Percentiles rank a stretch among this genome's conserved stretches.
Conservation (phyloP, 2,329 filamentous ascomycete species). For the Aspergillus transmontanensis region DNA sequence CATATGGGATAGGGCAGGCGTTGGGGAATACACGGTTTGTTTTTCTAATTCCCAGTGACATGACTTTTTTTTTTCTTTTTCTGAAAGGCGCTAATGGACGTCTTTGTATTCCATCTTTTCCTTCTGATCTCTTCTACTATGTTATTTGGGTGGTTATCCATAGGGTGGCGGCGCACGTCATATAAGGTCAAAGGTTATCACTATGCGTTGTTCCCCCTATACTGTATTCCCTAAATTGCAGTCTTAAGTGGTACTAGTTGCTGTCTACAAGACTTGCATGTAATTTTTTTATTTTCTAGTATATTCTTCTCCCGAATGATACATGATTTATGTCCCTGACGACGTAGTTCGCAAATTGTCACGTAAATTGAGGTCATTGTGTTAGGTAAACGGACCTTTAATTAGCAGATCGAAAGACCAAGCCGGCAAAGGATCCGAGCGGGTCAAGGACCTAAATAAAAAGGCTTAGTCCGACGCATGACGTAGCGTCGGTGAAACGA, state of each 20-base stretch:
- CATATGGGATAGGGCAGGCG: constrained; percentile 24
- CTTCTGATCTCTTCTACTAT: constrained; percentile 1
- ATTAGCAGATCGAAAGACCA: background rate
- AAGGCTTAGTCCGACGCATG: constrained; percentile 8
- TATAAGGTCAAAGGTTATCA: background rate
- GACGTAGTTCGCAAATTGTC: background rate
- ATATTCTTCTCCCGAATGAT: background rate
- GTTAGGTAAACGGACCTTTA: no score
- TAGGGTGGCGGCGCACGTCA: background rate
- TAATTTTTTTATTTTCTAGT: background rate
- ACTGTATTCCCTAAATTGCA: background rate
- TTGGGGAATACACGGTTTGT: constrained; percentile 19
- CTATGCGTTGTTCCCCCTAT: background rate
- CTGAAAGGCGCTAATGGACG: background rate
- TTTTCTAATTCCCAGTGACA: constrained; percentile 7
- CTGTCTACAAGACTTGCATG: background rate
- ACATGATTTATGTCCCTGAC: background rate
- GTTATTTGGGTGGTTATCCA: constrained; percentile 6
- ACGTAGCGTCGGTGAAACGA: constrained; percentile 8
- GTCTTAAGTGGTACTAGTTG: background rate
- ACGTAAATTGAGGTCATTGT: background rate
- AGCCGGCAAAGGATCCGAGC: constrained; percentile 11
- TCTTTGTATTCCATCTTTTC: background rate
- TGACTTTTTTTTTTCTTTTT: background rate
- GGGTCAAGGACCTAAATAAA: background rate